Conservation (phyloP, 306 rosid genomes). For the Nissolia schottii region DNA sequence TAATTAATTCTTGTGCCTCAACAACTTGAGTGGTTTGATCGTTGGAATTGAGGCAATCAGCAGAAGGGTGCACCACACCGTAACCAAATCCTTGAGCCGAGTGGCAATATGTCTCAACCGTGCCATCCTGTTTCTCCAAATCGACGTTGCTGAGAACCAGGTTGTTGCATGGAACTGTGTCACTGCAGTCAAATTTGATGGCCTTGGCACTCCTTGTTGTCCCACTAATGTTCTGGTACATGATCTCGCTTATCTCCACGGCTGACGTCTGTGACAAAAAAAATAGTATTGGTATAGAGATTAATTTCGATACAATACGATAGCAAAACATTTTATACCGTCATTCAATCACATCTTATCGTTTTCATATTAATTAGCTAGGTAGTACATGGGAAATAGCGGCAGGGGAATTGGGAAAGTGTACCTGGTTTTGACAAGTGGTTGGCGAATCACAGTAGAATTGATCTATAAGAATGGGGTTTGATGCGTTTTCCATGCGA, state of each 20-base stretch:
- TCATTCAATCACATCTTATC: too few species aligned
- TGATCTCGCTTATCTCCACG: conserved; percentile 64
- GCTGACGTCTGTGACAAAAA: conserved; percentile 67
- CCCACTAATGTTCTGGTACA: conserved; percentile 75
- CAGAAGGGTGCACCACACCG: conserved; percentile 85
- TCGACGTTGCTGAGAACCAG: conserved; percentile 74
- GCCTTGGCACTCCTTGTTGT: conserved; percentile 81
- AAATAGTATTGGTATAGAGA: too few species aligned
- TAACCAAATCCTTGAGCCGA: conserved; percentile 84
- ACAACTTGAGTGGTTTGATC: conserved; percentile 41
- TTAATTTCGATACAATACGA: too few species aligned
- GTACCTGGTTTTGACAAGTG: conserved; percentile 77
- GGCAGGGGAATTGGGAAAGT: not conserved
- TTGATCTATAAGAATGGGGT: conserved; percentile 92
- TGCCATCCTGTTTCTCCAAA: conserved; percentile 77
- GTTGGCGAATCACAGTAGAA: conserved; percentile 94
- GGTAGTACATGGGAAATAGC: not conserved
- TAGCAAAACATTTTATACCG: too few species aligned
- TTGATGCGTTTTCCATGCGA: conserved; percentile 68
- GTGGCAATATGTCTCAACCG: conserved; percentile 86
- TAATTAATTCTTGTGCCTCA: conserved; percentile 26
- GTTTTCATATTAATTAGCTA: not conserved
- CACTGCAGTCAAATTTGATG: conserved; percentile 87
- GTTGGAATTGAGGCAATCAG: conserved; percentile 75
- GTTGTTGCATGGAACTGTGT: conserved; percentile 74